Evolutionary conservation across 257 asterid genomes (phyloP).

Genomic region (Solanum chilense): DNA sequence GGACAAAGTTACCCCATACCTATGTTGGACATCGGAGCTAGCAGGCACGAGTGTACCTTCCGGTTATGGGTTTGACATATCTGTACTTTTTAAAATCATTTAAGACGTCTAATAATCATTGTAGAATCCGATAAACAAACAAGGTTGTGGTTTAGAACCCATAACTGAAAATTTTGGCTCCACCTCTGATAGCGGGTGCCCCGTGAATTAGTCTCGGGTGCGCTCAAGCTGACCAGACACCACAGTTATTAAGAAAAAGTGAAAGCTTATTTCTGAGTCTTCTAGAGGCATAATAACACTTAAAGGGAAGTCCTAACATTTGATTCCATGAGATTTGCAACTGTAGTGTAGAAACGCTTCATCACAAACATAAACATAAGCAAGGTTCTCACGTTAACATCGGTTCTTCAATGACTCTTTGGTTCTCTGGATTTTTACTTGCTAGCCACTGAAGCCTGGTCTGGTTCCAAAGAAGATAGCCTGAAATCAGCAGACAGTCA

Average conservation of each 20-base stretch:
- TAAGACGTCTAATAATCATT: neutral
- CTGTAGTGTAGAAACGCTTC: neutral
- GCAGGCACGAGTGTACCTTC: neutral
- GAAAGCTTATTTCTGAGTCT: neutral
- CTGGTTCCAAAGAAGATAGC: slow-evolving; percentile 55
- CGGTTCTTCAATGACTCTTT: slow-evolving; percentile 27
- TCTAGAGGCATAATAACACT: neutral
- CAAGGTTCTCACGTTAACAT: slow-evolving; percentile 32
- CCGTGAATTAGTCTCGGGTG: neutral
- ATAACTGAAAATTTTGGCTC: neutral
- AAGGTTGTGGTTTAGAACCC: neutral
- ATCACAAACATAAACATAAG: neutral
- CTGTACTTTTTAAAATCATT: neutral
- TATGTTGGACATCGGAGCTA: neutral
- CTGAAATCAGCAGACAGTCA: slow-evolving; percentile 16
- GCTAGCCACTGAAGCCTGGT: slow-evolving; percentile 55
- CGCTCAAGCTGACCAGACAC: neutral
- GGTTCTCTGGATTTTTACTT: slow-evolving; percentile 19
- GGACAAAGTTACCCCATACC: neutral
- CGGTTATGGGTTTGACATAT: neutral
- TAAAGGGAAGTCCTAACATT: neutral
- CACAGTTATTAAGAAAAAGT: neutral
- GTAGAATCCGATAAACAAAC: neutral
- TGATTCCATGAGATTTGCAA: neutral
- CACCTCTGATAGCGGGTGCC: neutral